phyloP scores from a whole-genome alignment of 805 yeast species.

The Metschnikowia chrysomelidarum region DNA sequence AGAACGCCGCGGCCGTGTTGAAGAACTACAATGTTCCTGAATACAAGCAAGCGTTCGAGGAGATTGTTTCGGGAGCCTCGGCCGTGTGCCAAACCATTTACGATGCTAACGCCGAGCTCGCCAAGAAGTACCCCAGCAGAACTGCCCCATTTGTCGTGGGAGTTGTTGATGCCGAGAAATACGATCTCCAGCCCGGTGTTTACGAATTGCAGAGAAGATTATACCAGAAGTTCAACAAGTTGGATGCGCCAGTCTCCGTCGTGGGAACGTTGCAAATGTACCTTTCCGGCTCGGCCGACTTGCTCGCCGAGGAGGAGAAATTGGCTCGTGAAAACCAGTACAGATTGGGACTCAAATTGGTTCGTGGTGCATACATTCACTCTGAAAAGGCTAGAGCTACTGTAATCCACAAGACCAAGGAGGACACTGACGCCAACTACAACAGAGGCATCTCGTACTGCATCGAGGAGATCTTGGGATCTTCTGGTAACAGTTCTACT shows the following conservation, averaged over 20 bases:
- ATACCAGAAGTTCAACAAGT: slow-evolving; percentile 68
- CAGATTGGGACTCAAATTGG: slow-evolving; percentile 82
- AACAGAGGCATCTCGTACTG: slow-evolving; percentile 65
- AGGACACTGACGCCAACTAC: slow-evolving; percentile 76
- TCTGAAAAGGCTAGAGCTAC: slow-evolving; percentile 69
- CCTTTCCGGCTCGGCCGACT: slow-evolving; percentile 63
- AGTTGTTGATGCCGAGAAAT: slow-evolving; percentile 90
- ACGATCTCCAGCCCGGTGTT: slow-evolving; percentile 85
- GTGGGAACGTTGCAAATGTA: slow-evolving; percentile 95
- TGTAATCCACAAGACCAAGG: slow-evolving; percentile 73
- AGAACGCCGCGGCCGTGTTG: slow-evolving; percentile 72
- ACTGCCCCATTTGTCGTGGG: slow-evolving; percentile 69
- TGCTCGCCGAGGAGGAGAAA: slow-evolving; percentile 60
- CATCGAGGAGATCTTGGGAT: slow-evolving; percentile 54
- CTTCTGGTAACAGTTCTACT: slow-evolving; percentile 44
- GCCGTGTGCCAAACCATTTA: slow-evolving; percentile 56
- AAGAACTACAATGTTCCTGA: slow-evolving; percentile 55
- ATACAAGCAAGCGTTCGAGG: slow-evolving; percentile 44
- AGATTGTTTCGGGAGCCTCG: slow-evolving; percentile 64
- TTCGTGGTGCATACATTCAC: slow-evolving; percentile 94
- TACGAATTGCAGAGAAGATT: slow-evolving; percentile 84
- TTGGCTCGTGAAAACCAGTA: slow-evolving; percentile 62
- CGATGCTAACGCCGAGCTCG: slow-evolving; percentile 50
- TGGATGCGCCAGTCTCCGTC: slow-evolving; percentile 57
- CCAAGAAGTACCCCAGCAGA: slow-evolving; percentile 58